Evolutionary conservation across 2,329 filamentous ascomycete species (phyloP).

Genomic region (Penicillium thymicola): DNA sequence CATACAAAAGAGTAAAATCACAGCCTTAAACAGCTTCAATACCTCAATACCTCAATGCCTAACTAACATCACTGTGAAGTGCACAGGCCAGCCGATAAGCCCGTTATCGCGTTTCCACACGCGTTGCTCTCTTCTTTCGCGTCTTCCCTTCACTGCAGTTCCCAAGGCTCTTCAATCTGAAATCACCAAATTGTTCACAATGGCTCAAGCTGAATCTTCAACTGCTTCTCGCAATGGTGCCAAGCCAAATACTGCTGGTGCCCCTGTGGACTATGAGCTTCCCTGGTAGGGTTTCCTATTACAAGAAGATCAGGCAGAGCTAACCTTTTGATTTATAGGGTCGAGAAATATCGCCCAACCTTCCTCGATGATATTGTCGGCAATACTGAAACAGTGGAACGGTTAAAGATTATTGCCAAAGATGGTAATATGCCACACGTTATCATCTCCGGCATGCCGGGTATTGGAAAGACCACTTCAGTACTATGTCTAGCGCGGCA

Average conservation of each 20-base stretch:
- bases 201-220: slow-evolving; percentile 49
- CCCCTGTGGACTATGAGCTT: slow-evolving; percentile 47
- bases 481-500: slow-evolving; percentile 90
- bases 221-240: slow-evolving; percentile 42
- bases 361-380: slow-evolving; percentile 96
- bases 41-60: background rate
- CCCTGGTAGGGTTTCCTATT: slow-evolving; percentile 43
- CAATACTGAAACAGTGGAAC: slow-evolving; percentile 96
- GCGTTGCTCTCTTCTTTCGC: slow-evolving; percentile 29
- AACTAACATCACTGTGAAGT: background rate
- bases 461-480: slow-evolving; percentile 97
- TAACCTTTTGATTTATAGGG: slow-evolving; percentile 57
- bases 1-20: background rate
- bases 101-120: slow-evolving; percentile 22
- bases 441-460: slow-evolving; percentile 99
- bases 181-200: slow-evolving; percentile 19
- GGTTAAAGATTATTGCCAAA: slow-evolving; percentile 95
- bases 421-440: slow-evolving; percentile 99
- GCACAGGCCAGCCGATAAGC: slow-evolving; percentile 19
- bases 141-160: slow-evolving; percentile 19
- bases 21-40: too few relatives aligned
- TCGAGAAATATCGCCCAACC: slow-evolving; percentile 94
- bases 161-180: background rate
- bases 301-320: background rate
- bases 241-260: slow-evolving; percentile 39